phyloP scores from a whole-genome alignment of 2,329 filamentous ascomycete genomes.

The Colletotrichum tabaci region DNA sequence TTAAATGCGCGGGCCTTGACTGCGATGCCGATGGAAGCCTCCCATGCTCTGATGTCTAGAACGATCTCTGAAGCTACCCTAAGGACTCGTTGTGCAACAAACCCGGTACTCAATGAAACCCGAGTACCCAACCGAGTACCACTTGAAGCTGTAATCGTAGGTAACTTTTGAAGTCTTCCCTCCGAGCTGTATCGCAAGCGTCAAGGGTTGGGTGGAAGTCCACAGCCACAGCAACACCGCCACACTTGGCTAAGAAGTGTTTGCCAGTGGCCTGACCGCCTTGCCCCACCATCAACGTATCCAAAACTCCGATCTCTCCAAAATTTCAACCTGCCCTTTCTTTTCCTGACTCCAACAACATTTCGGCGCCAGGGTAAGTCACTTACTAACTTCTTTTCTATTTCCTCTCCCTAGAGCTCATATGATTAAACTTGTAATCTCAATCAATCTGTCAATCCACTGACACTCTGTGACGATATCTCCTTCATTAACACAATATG shows the following conservation, averaged over 20 bases:
- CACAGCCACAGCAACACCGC: constrained; percentile 14
- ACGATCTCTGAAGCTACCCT: background rate
- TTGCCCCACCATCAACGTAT: constrained; percentile 11
- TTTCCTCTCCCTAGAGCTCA: constrained; percentile 36
- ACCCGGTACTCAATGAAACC: background rate
- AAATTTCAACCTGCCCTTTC: constrained; percentile 41
- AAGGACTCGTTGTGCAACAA: background rate
- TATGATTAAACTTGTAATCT: constrained; percentile 65
- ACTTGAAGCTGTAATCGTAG: background rate
- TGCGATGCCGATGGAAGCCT: background rate
- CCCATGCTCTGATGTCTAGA: background rate
- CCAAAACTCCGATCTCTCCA: constrained; percentile 18
- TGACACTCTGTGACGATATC: constrained; percentile 63
- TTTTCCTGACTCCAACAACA: constrained; percentile 24
- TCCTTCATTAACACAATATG: constrained; percentile 55
- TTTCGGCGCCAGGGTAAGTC: constrained; percentile 40
- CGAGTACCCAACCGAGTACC: background rate
- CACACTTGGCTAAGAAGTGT: background rate
- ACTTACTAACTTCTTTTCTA: constrained; percentile 20
- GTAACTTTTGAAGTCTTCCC: background rate
- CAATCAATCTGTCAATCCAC: constrained; percentile 72
- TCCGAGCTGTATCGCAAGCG: no score
- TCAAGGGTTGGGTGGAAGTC: background rate
- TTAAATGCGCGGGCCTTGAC: no score
- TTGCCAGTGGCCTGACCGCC: constrained; percentile 5